Evolutionary conservation across 75 land plant species (phyloP).

Genomic region (Selaginella moellendorffii): DNA sequence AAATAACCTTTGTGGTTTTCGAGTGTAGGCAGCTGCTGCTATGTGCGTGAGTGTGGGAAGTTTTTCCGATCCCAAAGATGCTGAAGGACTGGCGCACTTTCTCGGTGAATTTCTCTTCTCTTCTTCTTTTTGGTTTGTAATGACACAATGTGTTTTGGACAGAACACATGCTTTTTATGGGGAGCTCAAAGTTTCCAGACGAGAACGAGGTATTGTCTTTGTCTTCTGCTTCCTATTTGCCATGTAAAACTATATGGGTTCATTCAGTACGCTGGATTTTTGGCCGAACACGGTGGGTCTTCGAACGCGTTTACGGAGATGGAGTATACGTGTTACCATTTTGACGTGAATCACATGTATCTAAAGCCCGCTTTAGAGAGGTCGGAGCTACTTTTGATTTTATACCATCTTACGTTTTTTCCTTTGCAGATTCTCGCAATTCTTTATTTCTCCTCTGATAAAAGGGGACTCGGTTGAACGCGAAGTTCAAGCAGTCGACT

Average conservation of each 20-base stretch:
- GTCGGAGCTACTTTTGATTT: constrained; percentile 15
- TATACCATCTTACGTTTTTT: background rate
- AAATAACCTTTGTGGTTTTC: background rate
- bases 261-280: constrained; percentile 89
- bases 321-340: constrained; percentile 83
- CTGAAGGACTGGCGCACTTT: constrained; percentile 92
- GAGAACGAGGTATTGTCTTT: constrained; percentile 76
- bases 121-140: too few species aligned
- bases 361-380: constrained; percentile 77
- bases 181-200: constrained; percentile 80
- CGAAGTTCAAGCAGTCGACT: constrained; percentile 89
- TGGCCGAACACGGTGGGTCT: constrained; percentile 95
- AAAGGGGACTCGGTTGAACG: constrained; percentile 90
- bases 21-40: constrained; percentile 95
- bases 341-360: constrained; percentile 69
- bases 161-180: constrained; percentile 99
- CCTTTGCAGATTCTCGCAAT: constrained; percentile 75
- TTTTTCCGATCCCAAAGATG: constrained; percentile 73
- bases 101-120: constrained; percentile 40
- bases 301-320: constrained; percentile 94
- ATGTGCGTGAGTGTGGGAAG: constrained; percentile 94
- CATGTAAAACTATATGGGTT: too few species aligned
- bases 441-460: constrained; percentile 80
- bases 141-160: constrained; percentile 13
- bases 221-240: too few species aligned